Base-by-base conservation (phyloP, 805 yeast genomes). In the Yarrowia deformans region DNA sequence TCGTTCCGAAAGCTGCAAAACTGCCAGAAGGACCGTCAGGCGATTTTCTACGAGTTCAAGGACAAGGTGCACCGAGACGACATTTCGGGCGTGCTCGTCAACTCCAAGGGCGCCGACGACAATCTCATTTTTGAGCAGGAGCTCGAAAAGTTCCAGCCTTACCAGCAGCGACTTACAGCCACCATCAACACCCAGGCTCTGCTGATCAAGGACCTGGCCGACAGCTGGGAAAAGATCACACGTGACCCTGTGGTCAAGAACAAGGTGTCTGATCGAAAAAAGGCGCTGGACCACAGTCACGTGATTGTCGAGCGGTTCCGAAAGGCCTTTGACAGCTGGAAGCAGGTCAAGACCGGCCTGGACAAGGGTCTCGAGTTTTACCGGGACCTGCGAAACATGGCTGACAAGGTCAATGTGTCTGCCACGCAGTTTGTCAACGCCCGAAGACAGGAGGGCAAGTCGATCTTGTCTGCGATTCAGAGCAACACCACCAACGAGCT, bases 31-130 rank as follows among this genome's bases (percentile, higher is more conserved):
- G 95, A 90, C 76, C 86, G 96, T 56, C 77, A 80, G 7, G 81
- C 86, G 46, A 82, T 89, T 1, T 80, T 90, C 43, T 82, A 82
- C 1, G 91, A 88, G 63, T 81, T 94, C 74, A 92, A 92, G 75
- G 83, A 81, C 8, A 84, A 85, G 60, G 87, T 90, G 42, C 95
- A 88, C 74, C 82, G 84, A 14, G 98, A 94, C 78, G 98, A 94
- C 75, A 91, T 93, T 63, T 89, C 97, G 0, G 88, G 89, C 67
- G 81, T 88, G 13, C 81, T 94, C 40, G 84, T 94, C 9, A 80
- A 88, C 72, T 89, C 90, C 75, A 86, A 85, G 70, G 83, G 85
- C 54, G 84, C 83, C 46, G 80, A 86, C 6, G 93, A 89, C 70
- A 80, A 83, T 10, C 78, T 71, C 5, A 76, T 90, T 14, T 93